These are phyloP conservation scores for Claviceps monticola DNA, from an alignment of 2,329 filamentous ascomycete species.

Conservation along the genomic window DNA sequence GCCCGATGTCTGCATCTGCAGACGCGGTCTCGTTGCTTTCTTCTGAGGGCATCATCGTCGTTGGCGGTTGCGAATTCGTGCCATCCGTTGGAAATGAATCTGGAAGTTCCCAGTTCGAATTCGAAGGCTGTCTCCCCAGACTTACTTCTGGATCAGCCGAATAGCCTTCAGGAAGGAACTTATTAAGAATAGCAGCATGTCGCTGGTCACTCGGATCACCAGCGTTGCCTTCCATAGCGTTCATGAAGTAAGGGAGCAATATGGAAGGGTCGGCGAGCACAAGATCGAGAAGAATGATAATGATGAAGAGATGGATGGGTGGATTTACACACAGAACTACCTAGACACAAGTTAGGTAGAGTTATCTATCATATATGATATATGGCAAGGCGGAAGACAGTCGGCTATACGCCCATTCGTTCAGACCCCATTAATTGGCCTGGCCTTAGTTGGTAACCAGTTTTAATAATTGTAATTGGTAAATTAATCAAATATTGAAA, in stretches of 20 bases:
- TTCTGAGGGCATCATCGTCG: not conserved
- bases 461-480: too few species aligned
- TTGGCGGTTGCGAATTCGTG: not conserved
- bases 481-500: too few species aligned
- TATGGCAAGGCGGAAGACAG: too few species aligned
- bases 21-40: not conserved
- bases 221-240: not conserved
- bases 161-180: slow-evolving; percentile 25
- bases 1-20: slow-evolving; percentile 7
- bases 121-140: slow-evolving; percentile 11
- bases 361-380: too few species aligned
- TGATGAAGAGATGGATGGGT: too few species aligned
- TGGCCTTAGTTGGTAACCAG: too few species aligned
- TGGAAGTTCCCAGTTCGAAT: slow-evolving; percentile 6
- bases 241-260: not conserved
- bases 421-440: too few species aligned
- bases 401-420: too few species aligned
- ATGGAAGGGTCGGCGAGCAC: too few species aligned
- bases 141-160: slow-evolving; percentile 25
- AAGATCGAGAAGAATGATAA: too few species aligned
- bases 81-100: not conserved
- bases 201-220: slow-evolving; percentile 14
- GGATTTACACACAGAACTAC: too few species aligned
- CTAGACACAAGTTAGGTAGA: too few species aligned
- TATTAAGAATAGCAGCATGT: slow-evolving; percentile 23